Conservation (phyloP, 805 yeast species). For the Scheffersomyces amazonensis region DNA sequence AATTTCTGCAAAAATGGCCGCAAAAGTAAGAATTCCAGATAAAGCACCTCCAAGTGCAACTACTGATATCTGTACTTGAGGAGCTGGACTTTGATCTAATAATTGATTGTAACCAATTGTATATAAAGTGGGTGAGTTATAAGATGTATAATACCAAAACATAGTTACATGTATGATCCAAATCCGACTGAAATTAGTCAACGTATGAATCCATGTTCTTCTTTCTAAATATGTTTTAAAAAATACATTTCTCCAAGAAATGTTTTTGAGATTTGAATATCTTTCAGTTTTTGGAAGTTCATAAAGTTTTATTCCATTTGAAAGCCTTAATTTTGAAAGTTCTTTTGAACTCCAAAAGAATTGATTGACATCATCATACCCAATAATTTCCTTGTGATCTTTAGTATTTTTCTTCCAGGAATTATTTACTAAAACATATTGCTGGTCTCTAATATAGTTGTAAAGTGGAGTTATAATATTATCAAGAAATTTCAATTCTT, state of each 20-base stretch:
- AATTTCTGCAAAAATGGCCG: conserved; percentile 23
- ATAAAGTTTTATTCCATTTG: conserved; percentile 28
- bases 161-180: conserved; percentile 51
- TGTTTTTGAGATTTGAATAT: conserved; percentile 24
- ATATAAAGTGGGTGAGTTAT: conserved; percentile 49
- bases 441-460: conserved; percentile 64
- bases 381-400: conserved; percentile 62
- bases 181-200: conserved; percentile 49
- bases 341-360: conserved; percentile 47
- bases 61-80: conserved; percentile 38
- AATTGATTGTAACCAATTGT: conserved; percentile 40
- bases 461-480: conserved; percentile 48
- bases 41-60: conserved; percentile 46
- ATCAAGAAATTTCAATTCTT: conserved; percentile 28
- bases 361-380: conserved; percentile 56
- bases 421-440: conserved; percentile 54
- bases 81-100: conserved; percentile 42
- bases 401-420: conserved; percentile 56
- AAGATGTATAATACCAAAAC: conserved; percentile 52
- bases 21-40: conserved; percentile 28
- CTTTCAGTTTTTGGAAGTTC: conserved; percentile 27
- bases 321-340: conserved; percentile 26
- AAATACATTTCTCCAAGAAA: conserved; percentile 42
- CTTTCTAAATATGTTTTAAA: conserved; percentile 47
- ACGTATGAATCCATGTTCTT: conserved; percentile 49